These are phyloP conservation scores for Chaetomiaceae sp. DNA, from an alignment of 2,329 filamentous ascomycete genomes.

Conservation along the genomic window DNA sequence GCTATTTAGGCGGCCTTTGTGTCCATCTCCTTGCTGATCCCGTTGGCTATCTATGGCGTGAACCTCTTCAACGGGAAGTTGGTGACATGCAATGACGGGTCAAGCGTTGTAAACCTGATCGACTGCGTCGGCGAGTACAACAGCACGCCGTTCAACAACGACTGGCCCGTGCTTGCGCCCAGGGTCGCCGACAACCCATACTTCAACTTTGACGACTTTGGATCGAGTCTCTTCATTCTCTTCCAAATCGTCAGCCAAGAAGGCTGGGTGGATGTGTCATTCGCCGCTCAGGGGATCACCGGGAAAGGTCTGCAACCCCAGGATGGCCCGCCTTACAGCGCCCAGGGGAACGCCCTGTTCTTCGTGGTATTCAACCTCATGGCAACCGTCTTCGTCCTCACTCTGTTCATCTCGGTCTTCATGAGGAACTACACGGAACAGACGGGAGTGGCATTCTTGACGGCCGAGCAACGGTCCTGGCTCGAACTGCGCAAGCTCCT, in stretches of 20 bases:
- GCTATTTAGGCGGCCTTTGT: conserved; percentile 67
- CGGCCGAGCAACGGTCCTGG: conserved; percentile 94
- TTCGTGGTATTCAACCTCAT: conserved; percentile 96
- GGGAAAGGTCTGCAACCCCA: conserved; percentile 69
- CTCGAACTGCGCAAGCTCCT: conserved; percentile 88
- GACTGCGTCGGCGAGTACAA: conserved; percentile 83
- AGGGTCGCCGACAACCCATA: conserved; percentile 75
- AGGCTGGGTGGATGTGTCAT: conserved; percentile 94
- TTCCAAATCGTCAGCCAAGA: conserved; percentile 99
- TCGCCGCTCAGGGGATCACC: conserved; percentile 74
- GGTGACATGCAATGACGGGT: conserved; percentile 70
- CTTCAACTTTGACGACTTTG: conserved; percentile 93
- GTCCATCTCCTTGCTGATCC: conserved; percentile 87
- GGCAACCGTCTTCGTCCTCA: conserved; percentile 92
- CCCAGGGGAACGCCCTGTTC: conserved; percentile 85
- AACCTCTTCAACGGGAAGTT: conserved; percentile 88
- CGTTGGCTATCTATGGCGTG: conserved; percentile 92
- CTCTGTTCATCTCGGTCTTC: conserved; percentile 96
- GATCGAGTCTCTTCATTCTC: conserved; percentile 87
- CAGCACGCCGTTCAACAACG: conserved; percentile 63
- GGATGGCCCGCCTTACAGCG: conserved; percentile 45
- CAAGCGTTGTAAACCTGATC: conserved; percentile 53
- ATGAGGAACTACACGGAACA: conserved; percentile 99
- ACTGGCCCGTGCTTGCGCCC: conserved; percentile 80
- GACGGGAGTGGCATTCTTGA: conserved; percentile 93